phyloP scores from a whole-genome alignment of 192 early-diverging fungal genomes.

The Phlyctochytrium planicorne region DNA sequence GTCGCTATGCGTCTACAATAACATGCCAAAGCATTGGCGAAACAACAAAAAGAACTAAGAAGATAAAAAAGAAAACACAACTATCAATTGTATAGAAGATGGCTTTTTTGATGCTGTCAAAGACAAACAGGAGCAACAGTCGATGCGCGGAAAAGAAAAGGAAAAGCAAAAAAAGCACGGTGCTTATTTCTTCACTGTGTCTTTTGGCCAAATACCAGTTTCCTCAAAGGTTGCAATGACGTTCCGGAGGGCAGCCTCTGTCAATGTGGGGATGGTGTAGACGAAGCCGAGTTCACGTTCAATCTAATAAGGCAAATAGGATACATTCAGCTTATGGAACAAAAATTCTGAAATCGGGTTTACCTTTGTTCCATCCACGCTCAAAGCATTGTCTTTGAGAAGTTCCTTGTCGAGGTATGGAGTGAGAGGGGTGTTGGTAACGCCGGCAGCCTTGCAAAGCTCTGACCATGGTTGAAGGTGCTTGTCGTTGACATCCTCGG shows the following conservation, averaged over 20 bases:
- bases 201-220: conserved; percentile 80
- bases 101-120: too few relatives aligned
- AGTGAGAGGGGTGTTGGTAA: conserved; percentile 81
- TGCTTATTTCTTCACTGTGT: conserved; percentile 43
- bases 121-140: too few relatives aligned
- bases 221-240: conserved; percentile 81
- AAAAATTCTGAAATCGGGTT: neutral
- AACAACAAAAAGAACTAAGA: too few relatives aligned
- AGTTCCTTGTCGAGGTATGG: conserved; percentile 94
- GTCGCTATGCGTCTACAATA: too few relatives aligned
- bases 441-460: conserved; percentile 66
- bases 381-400: conserved; percentile 79
- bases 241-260: conserved; percentile 62
- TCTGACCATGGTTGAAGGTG: conserved; percentile 92
- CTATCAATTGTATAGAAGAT: too few relatives aligned
- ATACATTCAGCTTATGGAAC: too few relatives aligned
- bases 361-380: conserved; percentile 77
- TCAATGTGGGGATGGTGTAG: conserved; percentile 70
- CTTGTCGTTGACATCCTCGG: conserved; percentile 93
- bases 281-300: conserved; percentile 62
- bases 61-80: too few relatives aligned
- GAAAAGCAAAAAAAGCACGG: too few relatives aligned
- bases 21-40: too few relatives aligned
- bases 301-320: conserved; percentile 47
- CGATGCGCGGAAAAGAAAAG: too few relatives aligned